Evolutionary conservation across 2,329 filamentous ascomycete species (phyloP), one percentile per base, ranked within the genome.

Genomic region (Paracoccidioides lutzii): DNA sequence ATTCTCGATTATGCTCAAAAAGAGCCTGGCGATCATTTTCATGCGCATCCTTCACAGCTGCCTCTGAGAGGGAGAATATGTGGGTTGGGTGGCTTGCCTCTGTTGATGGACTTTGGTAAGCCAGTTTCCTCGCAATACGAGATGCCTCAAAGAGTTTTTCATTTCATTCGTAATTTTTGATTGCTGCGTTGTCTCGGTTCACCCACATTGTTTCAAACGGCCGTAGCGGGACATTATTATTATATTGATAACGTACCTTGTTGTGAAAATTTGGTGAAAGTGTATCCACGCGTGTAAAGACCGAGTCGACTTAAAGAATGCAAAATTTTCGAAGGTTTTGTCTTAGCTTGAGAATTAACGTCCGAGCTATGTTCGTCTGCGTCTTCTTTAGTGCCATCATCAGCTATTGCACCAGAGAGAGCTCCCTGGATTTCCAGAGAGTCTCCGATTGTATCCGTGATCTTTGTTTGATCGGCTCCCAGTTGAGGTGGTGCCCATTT

Each of bases 271-370:
- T 79, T 77, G 58, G 81, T 80, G 71, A 90, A 96, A 60, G 87
- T 85, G 67, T 88, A 89, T 61, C 87, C 90, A 62, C 88, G 83
- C 1, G 89, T 95, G 69, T 95, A 96, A 32, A 96, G 78, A 14
- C 88, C 90, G 54, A 96, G 75, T 35, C 78, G 78, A 54, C 87
- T 84, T 7, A 96, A 78, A 9, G 78, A 78, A 40, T 86, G 79
- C 59, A 88, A 83, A 60, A 95, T 87, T 65, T 84, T 85, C 22
- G 72, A 70, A 35, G 71, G 70, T 37, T 79, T 76, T 57, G 73
- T 73, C n/a, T 73, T 69, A 4, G 71, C 67, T 56, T 71, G 60
- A 12, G 50, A 22, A n/a, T 30, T 7, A 10, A 33, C 55, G n/a
- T 12, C 43, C 40, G 22, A 12, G 22, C 6, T 35, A 49, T 35